Base-by-base conservation (phyloP, 2,329 filamentous ascomycete genomes). In the Curvularia verruculosa region DNA sequence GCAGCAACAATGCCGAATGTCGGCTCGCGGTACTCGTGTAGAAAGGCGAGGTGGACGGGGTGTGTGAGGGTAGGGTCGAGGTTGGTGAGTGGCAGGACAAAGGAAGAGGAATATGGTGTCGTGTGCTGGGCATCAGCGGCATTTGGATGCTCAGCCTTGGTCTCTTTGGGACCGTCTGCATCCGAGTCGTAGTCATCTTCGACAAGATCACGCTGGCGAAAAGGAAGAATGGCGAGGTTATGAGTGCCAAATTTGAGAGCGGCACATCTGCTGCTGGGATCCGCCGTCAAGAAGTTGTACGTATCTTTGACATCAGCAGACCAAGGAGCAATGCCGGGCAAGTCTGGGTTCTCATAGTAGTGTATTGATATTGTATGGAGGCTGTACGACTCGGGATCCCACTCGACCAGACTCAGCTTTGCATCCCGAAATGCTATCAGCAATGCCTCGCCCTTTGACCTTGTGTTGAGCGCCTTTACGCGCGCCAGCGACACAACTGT, bases 11-110 rank as follows among this genome's bases (percentile, higher is more conserved):
- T 93, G 54, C 94, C 95, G 79, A 99, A 96, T 0, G 95, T 99
- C 12, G 95, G 94, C 77, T 98, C 95, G 75, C 95, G 89, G 77
- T 99, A 99, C 80, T 98, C 94, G 83, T 98, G 87, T 64, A 99
- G 81, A 76, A 99, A 99, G 53, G 91, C 89, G 71, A 99, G 86
- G 73, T 96, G 91, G 70, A 97, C 87, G 47, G 94, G 92, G 77
- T 96, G 90, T 58, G 94, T 87, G 66, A 99, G 84, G 62, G 85
- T 87, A 61, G 93, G 90, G 76, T 98, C 94, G 77, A 99, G 84
- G 70, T 92, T 87, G 51, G 93, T 92, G 64, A 98, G 83, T 62
- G 92, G 90, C 63, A 99, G 84, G 63, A 98, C 94, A 81, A 98
- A 99, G 55, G 95, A 98, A 31, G 92, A 85, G 68, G 87, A 85